Evolutionary conservation across 176 grass and related monocot genomes (phyloP), one percentile per base, ranked within the genome.

Genomic region (Eragrostis curvula): DNA sequence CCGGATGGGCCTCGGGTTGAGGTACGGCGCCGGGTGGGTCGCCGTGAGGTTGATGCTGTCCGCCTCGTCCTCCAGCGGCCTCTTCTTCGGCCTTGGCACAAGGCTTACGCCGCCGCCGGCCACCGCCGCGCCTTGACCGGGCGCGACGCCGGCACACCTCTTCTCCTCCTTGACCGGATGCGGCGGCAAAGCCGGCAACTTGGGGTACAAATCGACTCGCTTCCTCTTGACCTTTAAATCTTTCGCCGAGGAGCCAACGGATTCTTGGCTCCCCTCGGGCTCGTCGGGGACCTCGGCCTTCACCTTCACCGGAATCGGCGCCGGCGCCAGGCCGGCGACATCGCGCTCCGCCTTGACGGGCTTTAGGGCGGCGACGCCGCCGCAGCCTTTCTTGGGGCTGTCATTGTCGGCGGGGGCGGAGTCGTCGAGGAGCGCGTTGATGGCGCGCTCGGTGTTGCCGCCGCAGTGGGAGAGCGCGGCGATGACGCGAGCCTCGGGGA

Each of bases 1-100:
- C 10, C 61, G 75, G 69, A 97, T 97, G 16, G 95, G 95, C 32
- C 87, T 73, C 32, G 95, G 81, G 73, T 91, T 97, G 70, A 97
- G 85, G 77, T 87, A 92, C 9, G 95, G 89, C 40, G 83, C 9
- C 25, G 89, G 89, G 62, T 88, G 80, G 62, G 87, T 71, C 18
- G 60, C 57, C 16, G 95, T 72, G 62, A 92, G 77, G 16, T 84
- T 55, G 10, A 81, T 23, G 14, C 28, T 60, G 14, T 62, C 77
- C 53, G 7, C 16, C 59, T 6, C 60, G 21, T 82, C 67, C 16
- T 78, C 74, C 53, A 66, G 69, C 15, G 49, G 12, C 64, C 87
- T 75, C 84, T 83, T 90, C 74, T 73, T 83, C 1, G 74, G 45
- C 53, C 82, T 56, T 44, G 87, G 87, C 70, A 70, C 45, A 8